Evolutionary conservation across 352 stramenopile species (phyloP), one percentile per base, ranked within the genome.

Genomic region (Thalassiosira exigua): DNA sequence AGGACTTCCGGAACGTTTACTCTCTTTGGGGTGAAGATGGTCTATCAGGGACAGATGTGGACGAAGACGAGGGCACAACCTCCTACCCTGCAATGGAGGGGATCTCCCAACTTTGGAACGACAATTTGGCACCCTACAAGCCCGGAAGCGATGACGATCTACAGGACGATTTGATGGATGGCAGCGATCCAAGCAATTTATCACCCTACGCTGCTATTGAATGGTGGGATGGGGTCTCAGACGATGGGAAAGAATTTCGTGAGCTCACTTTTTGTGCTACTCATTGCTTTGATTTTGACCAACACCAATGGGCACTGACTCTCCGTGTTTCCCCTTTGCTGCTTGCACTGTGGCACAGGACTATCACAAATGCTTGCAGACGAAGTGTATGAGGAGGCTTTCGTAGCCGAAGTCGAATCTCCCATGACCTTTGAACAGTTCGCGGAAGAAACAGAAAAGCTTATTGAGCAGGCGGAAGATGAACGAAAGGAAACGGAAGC

Each of bases 401-500:
- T 71, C 26, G 29, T 70, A 51, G 48, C 65, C 14, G 42, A 81
- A 52, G 67, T 65, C 44, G 24, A 61, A 44, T 14, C 30, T 19
- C 71, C 76, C 0, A 86, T 92, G 60, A 79, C 84, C 24, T 69
- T 83, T 30, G 77, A 90, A 73, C 70, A 91, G 50, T 92, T 89
- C 59, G 72, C 78, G 11, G 79, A 85, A 48, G 57, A 91, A 52
- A 82, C 89, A 22, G 74, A 79, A 66, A 84, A 90, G 51, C 72
- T 90, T 27, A 84, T 88, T 4, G 62, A 87, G 65, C 71, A 81
- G 53, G 82, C 79, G 17, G 78, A 92, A 65, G 81, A 87, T 44
- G 89, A 94, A 74, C 59, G 86, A 22, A 79, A 87, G 56, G 89
- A 94, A 48, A 94, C 89, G 9, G 81, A 92, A 68, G 89, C 89